phyloP scores from a whole-genome alignment of 1,139 yeast species.

The Pichia sp. region DNA sequence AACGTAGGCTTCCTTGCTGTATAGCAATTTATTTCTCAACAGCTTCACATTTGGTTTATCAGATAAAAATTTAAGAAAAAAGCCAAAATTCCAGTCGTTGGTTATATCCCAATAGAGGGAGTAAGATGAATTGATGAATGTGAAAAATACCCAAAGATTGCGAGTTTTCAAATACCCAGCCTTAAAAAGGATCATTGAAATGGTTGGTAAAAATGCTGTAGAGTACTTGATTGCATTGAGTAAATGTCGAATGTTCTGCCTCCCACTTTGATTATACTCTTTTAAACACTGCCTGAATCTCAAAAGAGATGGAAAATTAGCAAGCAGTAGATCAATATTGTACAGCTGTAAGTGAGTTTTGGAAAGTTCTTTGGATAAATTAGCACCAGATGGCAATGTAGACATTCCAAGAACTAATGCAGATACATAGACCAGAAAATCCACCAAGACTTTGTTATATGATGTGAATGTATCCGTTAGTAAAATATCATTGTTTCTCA shows the following conservation, averaged over 20 bases:
- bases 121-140: conserved; percentile 65
- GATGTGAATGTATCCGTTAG: conserved; percentile 80
- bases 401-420: conserved; percentile 40
- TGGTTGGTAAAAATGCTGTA: conserved; percentile 61
- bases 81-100: conserved; percentile 82
- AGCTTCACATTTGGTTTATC: conserved; percentile 16
- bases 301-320: conserved; percentile 58
- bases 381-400: conserved; percentile 27
- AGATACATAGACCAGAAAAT: conserved; percentile 48
- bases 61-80: conserved; percentile 38
- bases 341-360: conserved; percentile 28
- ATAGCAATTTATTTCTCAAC: conserved; percentile 32
- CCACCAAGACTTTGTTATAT: conserved; percentile 70
- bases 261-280: conserved; percentile 54
- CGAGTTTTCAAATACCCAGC: conserved; percentile 19
- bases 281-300: conserved; percentile 76
- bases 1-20: conserved; percentile 43
- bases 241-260: conserved; percentile 49
- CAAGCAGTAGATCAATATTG: conserved; percentile 46
- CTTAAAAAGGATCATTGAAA: conserved; percentile 41
- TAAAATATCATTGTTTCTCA: conserved; percentile 74
- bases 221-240: conserved; percentile 71
- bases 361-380: conserved; percentile 20
- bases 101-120: conserved; percentile 84
- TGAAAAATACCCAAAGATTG: conserved; percentile 47